Evolutionary conservation across 768 basidiomycete genomes (phyloP).

Genomic region (Infundibulicybe gibba): DNA sequence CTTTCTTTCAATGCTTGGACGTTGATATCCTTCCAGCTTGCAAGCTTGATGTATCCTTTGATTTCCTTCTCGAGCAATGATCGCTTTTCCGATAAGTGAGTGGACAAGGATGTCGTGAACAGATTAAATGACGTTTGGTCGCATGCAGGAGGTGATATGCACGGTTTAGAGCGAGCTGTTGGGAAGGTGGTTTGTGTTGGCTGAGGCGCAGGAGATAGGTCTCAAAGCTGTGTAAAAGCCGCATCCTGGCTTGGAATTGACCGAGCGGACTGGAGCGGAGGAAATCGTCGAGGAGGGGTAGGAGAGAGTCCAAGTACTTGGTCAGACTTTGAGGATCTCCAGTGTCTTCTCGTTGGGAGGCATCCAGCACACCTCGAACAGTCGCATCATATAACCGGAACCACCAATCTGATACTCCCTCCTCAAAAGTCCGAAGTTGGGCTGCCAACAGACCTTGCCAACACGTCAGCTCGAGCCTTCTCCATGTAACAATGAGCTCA

Average conservation of each 20-base stretch:
- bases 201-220: conserved; percentile 38
- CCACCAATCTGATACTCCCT: conserved; percentile 67
- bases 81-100: conserved; percentile 54
- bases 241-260: conserved; percentile 69
- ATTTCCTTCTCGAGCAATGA: conserved; percentile 73
- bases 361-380: conserved; percentile 57
- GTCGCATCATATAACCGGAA: conserved; percentile 83
- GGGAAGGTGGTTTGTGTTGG: conserved; percentile 20
- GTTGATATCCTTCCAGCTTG: conserved; percentile 98
- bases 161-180: conserved; percentile 35
- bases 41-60: conserved; percentile 83
- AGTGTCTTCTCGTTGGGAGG: conserved; percentile 32
- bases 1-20: conserved; percentile 91
- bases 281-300: conserved; percentile 81
- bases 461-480: conserved; percentile 82
- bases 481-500: conserved; percentile 81
- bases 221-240: conserved; percentile 67
- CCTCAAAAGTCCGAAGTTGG: conserved; percentile 55
- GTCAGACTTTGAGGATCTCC: conserved; percentile 30
- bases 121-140: conserved; percentile 59
- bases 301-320: conserved; percentile 58
- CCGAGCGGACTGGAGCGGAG: conserved; percentile 75
- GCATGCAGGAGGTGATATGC: conserved; percentile 58
- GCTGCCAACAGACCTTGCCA: conserved; percentile 82
- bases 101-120: conserved; percentile 44